A percentile compares a stretch with the other conserved stretches of the same genome.
These are phyloP conservation scores for Paxillus involutus DNA, from an alignment of 768 basidiomycete genomes.

Conservation along the genomic window DNA sequence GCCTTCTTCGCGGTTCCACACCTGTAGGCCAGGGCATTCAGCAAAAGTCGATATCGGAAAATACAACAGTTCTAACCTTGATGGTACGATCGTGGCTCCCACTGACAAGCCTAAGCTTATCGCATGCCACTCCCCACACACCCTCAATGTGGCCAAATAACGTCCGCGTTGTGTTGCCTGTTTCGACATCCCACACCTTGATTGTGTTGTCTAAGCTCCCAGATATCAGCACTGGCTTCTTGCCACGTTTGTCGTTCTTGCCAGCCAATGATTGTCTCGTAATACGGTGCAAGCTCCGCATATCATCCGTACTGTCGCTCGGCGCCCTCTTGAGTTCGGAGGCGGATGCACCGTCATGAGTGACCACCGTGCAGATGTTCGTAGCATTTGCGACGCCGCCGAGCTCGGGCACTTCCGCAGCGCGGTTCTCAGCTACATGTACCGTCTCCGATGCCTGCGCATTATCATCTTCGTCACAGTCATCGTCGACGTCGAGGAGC, in stretches of 20 bases:
- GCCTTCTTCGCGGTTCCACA: conserved; percentile 92
- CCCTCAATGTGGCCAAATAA: conserved; percentile 98
- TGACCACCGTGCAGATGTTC: conserved; percentile 31
- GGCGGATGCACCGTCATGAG: conserved; percentile 17
- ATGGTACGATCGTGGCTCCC: conserved; percentile 97
- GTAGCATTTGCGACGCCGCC: conserved; percentile 10
- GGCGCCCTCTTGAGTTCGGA: neutral
- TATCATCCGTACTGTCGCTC: conserved; percentile 15
- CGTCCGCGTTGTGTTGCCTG: conserved; percentile 73
- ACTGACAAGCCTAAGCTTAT: conserved; percentile 88
- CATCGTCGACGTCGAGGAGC: conserved; percentile 67
- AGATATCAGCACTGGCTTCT: conserved; percentile 78
- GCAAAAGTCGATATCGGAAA: conserved; percentile 5
- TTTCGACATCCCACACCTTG: conserved; percentile 93
- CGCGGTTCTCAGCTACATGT: conserved; percentile 13
- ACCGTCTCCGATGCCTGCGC: conserved; percentile 10
- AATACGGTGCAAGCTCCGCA: conserved; percentile 1
- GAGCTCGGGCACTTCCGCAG: conserved; percentile 15
- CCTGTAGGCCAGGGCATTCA: conserved; percentile 40
- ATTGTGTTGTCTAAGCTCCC: conserved; percentile 95
- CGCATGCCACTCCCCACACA: conserved; percentile 93
- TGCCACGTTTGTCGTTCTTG: conserved; percentile 25
- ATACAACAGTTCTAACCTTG: conserved; percentile 58
- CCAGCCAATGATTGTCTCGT: conserved; percentile 1
- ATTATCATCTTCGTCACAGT: conserved; percentile 25